Base-by-base conservation (phyloP, 441 rosid genomes). In the Erysimum pusillum region DNA sequence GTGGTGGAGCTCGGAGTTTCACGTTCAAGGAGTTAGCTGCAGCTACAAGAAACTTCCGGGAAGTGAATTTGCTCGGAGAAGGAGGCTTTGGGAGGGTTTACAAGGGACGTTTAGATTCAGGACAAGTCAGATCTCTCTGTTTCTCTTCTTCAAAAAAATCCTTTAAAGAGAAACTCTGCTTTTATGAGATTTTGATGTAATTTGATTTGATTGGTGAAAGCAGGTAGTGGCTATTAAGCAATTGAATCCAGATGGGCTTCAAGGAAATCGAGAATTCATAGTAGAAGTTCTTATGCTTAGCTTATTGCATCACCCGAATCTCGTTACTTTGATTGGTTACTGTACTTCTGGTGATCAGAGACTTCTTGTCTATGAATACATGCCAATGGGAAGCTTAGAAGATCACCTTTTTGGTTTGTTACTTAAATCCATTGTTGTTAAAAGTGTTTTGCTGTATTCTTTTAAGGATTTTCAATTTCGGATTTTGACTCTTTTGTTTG, bases 321-420 rank as follows among this genome's bases (percentile, higher is more conserved):
- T 95, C 15, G 97, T 95, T 32, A 91, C 87, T 67, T 84, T 92
- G 75, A 85, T 77, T 57, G 99, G 99, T 36, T 95, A 90, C 76
- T 95, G 98, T 72, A 90, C 96, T 25, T 82, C 86, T 28, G 99
- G 99, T 61, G 93, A 88, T 79, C 98, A 92, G 45, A 90, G 98
- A 77, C 86, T 95, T 25, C 79, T 95, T 75, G 99, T 95, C 71
- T 95, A 95, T 18, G 96, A 95, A 79, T 95, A 90, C 81, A 87
- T 95, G 99, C 81, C 92, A 18, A 86, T 83, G 96, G 99, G 99
- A 39, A 89, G 98, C 69, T 76, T 95, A 85, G 98, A 95, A 89
- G 87, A 91, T 82, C 98, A 95, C 86, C 92, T 95, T 49, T 92
- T 80, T 6, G 96, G 99, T 95, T 84, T 68, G 62, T 78, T 73